Percentiles rank a stretch among this genome's conserved stretches.
These are phyloP conservation scores for Blastomyces parvus DNA, from an alignment of 2,329 filamentous ascomycete species.

Conservation along the genomic window DNA sequence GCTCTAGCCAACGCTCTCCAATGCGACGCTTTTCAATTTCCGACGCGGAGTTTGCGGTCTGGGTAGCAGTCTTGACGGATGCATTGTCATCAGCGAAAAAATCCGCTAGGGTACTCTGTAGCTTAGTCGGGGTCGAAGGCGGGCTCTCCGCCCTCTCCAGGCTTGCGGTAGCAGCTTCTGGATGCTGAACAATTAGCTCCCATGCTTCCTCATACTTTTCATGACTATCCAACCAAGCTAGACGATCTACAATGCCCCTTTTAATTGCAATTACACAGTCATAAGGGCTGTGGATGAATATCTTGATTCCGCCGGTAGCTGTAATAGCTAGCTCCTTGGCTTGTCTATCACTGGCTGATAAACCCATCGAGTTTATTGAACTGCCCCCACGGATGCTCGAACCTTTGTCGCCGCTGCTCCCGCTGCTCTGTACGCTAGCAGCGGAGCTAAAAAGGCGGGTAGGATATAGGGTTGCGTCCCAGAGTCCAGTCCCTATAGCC, in stretches of 20 bases:
- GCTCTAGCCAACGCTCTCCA: slow-evolving; percentile 86
- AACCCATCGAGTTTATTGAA: slow-evolving; percentile 48
- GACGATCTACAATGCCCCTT: slow-evolving; percentile 73
- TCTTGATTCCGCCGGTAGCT: slow-evolving; percentile 55
- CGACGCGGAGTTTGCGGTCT: slow-evolving; percentile 47
- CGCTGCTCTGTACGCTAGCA: slow-evolving; percentile 60
- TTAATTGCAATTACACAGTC: slow-evolving; percentile 91
- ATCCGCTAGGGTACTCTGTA: slow-evolving; percentile 46
- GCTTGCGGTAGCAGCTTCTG: slow-evolving; percentile 50
- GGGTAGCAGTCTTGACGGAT: slow-evolving; percentile 3
- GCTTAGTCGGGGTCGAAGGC: slow-evolving; percentile 25
- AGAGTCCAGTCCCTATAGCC: slow-evolving; percentile 63
- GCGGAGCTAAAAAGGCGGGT: slow-evolving; percentile 78
- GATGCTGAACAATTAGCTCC: slow-evolving; percentile 80
- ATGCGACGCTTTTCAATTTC: slow-evolving; percentile 85
- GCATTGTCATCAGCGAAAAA: slow-evolving; percentile 60
- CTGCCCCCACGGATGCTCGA: slow-evolving; percentile 43
- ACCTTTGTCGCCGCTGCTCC: slow-evolving; percentile 47
- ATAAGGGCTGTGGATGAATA: slow-evolving; percentile 93
- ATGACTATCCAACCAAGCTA: slow-evolving; percentile 75
- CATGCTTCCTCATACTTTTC: slow-evolving; percentile 76
- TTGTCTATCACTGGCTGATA: slow-evolving; percentile 30
- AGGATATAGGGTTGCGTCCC: slow-evolving; percentile 84
- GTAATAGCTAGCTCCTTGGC: slow-evolving; percentile 39
- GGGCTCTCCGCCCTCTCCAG: slow-evolving; percentile 29